Base-by-base conservation (phyloP, 441 rosid genomes). In the Populus hybrid region DNA sequence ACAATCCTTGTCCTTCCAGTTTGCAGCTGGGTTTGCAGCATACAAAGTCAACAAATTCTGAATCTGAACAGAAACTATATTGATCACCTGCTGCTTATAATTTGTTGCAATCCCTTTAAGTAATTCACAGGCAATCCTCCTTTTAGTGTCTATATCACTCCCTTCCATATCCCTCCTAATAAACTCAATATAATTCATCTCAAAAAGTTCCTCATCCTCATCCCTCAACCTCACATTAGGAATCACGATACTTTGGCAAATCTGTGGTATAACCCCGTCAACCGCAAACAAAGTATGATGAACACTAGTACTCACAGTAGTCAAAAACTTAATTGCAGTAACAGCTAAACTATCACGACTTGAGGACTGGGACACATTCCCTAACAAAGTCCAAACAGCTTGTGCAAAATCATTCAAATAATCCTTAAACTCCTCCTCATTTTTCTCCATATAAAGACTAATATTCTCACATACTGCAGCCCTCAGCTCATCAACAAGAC, bases 151-250 rank as follows among this genome's bases (percentile, higher is more conserved):
- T 82, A 91, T 86, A 85, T 96, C 99, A 79, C 99, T 96, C 63
- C 98, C 99, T 79, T 96, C 99, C 99, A 96, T 96, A 80, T 96
- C 99, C 83, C 99, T 92, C 82, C 99, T 88, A 76, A 96, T 90
- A 77, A 94, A 96, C 88, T 96, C 98, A 18, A 96, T 84, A 68
- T 87, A 96, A 79, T 96, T 96, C 97, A 93, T 94, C 84, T 94
- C 98, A 75, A 96, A 96, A 11, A 96, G 92, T 74, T 94, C 99
- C 81, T 93, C 99, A 77, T 96, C 99, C 72, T 94, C 99, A 18
- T 88, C 97, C 85, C 95, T 96, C 84, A 92, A 82, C 74, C 90
- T 83, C 77, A 96, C 98, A 86, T 96, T 93, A 4, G 98, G 98
- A 79, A 96, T 88, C 85, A 96, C 99, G 75, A 96, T 90, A 79